phyloP scores from a whole-genome alignment of 306 rosid genomes.

The Cucurbita argyrosperma region DNA sequence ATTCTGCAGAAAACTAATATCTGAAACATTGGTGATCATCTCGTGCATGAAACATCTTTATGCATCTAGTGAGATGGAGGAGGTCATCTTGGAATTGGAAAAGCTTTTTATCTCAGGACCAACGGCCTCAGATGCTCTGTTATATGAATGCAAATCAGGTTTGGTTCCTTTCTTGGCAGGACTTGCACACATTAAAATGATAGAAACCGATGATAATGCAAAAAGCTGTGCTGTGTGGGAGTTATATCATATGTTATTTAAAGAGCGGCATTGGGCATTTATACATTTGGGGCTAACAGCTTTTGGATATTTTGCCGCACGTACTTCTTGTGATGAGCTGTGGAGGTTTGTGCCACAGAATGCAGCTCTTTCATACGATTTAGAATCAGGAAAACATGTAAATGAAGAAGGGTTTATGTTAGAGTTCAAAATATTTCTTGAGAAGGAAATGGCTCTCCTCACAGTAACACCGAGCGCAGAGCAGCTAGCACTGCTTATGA shows the following conservation, averaged over 20 bases:
- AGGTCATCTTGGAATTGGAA: constrained; percentile 44
- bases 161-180: constrained; percentile 67
- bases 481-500: constrained; percentile 45
- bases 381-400: constrained; percentile 38
- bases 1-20: constrained; percentile 36
- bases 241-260: constrained; percentile 61
- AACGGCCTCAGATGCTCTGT: constrained; percentile 19
- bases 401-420: constrained; percentile 43
- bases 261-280: constrained; percentile 75
- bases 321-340: constrained; percentile 44
- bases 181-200: constrained; percentile 43
- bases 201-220: constrained; percentile 38
- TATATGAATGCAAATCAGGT: constrained; percentile 64
- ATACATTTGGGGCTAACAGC: constrained; percentile 58
- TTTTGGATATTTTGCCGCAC: constrained; percentile 60
- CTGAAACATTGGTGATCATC: constrained; percentile 56
- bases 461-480: constrained; percentile 34
- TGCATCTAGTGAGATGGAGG: constrained; percentile 43
- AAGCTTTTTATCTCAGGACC: constrained; percentile 56
- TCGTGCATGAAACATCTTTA: constrained; percentile 41
- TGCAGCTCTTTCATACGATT: constrained; percentile 74
- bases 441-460: constrained; percentile 54
- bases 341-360: constrained; percentile 69
- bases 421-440: constrained; percentile 48
- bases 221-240: constrained; percentile 44